phyloP scores from a whole-genome alignment of 2,329 filamentous ascomycete species.

The Tolypocladium inflatum region DNA sequence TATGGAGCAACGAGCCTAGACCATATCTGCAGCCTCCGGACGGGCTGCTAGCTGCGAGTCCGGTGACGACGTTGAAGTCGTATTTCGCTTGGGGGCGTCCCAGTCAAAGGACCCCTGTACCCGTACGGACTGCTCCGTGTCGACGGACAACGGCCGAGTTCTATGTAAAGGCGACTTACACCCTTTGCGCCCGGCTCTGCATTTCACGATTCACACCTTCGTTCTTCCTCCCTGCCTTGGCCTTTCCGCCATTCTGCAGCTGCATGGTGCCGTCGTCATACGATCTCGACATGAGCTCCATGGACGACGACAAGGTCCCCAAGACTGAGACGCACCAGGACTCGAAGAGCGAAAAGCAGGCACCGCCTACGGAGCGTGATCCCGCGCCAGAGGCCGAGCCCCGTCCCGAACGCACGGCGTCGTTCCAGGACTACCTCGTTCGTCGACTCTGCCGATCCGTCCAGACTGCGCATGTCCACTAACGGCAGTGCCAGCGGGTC shows the following conservation, averaged over 20 bases:
- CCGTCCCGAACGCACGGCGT: slow-evolving; percentile 29
- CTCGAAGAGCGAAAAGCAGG: neutral
- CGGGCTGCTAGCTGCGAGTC: neutral
- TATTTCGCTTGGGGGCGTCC: neutral
- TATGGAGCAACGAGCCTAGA: too few relatives aligned
- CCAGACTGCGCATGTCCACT: neutral
- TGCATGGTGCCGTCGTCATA: neutral
- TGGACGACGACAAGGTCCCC: neutral
- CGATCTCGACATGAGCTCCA: neutral
- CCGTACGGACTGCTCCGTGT: neutral
- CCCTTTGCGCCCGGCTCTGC: neutral
- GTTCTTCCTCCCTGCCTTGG: neutral
- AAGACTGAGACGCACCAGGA: neutral
- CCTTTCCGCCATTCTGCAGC: neutral
- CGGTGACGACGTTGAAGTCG: neutral
- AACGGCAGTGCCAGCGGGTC: slow-evolving; percentile 26
- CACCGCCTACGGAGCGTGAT: neutral
- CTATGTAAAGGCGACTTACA: neutral
- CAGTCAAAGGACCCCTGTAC: too few relatives aligned
- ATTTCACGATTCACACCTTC: neutral
- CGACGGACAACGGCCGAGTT: neutral
- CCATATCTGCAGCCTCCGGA: neutral
- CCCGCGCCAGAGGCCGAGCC: neutral
- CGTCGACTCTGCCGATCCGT: neutral
- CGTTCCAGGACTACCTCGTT: slow-evolving; percentile 33